Evolutionary conservation across 2,329 filamentous ascomycete genomes (phyloP).

Genomic region (Acephala macrosclerotiorum): DNA sequence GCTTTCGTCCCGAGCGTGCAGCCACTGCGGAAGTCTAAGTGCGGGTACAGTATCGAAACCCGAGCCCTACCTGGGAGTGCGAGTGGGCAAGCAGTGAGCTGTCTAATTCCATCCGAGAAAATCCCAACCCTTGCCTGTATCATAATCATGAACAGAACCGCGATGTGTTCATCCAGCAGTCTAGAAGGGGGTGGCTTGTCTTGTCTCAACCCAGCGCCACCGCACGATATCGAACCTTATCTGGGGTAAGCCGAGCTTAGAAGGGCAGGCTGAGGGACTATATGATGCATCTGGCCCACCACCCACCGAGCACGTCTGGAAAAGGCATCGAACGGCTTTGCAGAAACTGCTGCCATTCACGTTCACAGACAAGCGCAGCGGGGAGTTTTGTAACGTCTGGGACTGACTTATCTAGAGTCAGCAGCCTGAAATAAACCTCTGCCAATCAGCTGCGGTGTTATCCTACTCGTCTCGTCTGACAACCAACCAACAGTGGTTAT

Average conservation of each 20-base stretch:
- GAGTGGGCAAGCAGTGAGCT: constrained; percentile 9
- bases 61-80: constrained; percentile 21
- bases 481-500: constrained; percentile 24
- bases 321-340: constrained; percentile 6
- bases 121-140: constrained; percentile 10
- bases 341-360: constrained; percentile 23
- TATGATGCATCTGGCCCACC: constrained; percentile 35
- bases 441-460: constrained; percentile 22
- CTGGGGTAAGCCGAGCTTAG: constrained; percentile 41
- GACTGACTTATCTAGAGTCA: constrained; percentile 33
- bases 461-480: constrained; percentile 13
- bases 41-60: constrained; percentile 30
- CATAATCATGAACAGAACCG: constrained; percentile 29
- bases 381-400: constrained; percentile 37
- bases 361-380: constrained; percentile 28
- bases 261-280: constrained; percentile 34
- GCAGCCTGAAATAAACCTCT: constrained; percentile 33
- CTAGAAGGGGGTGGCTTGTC: constrained; percentile 43
- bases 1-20: constrained; percentile 17
- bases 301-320: constrained; percentile 8
- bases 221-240: constrained; percentile 36
- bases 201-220: constrained; percentile 42
- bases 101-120: constrained; percentile 21
- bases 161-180: constrained; percentile 40
- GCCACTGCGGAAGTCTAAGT: constrained; percentile 14